phyloP scores from a whole-genome alignment of 208 protist genomes.

The Acanthamoeba healyi region DNA sequence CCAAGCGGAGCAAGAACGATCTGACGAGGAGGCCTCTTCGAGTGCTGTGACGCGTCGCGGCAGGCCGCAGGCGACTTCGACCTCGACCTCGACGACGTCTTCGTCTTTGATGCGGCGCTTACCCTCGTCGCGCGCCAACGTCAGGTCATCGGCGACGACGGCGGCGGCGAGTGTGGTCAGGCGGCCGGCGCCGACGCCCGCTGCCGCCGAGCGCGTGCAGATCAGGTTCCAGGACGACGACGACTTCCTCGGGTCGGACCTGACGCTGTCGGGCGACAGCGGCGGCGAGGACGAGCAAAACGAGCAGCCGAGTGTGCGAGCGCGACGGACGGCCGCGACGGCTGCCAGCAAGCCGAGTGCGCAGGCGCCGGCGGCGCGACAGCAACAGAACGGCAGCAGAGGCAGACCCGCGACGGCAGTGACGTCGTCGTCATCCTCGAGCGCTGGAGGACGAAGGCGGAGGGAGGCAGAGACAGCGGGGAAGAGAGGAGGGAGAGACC shows the following conservation, averaged over 20 bases:
- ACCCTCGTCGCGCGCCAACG: background rate
- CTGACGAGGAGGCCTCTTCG: too few species aligned
- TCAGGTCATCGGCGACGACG: too few species aligned
- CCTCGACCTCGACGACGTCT: background rate
- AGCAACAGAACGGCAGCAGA: too few species aligned
- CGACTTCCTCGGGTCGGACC: constrained; percentile 7
- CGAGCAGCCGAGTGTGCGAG: too few species aligned
- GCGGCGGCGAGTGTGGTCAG: too few species aligned
- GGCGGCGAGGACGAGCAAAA: background rate
- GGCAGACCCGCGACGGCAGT: too few species aligned
- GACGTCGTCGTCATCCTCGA: background rate
- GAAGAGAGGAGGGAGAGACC: background rate
- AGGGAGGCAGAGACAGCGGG: background rate
- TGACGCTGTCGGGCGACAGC: too few species aligned
- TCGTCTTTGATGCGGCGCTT: background rate
- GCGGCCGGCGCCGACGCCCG: background rate
- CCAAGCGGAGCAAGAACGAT: background rate
- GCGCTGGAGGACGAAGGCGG: background rate
- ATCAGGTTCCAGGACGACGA: constrained; percentile 13
- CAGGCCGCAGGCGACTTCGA: too few species aligned
- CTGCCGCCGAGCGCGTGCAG: background rate
- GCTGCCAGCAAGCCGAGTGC: background rate
- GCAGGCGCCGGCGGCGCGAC: background rate
- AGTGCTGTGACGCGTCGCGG: too few species aligned
- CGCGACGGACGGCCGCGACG: too few species aligned